These are phyloP conservation scores for Suhomyces xylopsoci DNA, from an alignment of 805 yeast genomes.

Conservation along the genomic window DNA sequence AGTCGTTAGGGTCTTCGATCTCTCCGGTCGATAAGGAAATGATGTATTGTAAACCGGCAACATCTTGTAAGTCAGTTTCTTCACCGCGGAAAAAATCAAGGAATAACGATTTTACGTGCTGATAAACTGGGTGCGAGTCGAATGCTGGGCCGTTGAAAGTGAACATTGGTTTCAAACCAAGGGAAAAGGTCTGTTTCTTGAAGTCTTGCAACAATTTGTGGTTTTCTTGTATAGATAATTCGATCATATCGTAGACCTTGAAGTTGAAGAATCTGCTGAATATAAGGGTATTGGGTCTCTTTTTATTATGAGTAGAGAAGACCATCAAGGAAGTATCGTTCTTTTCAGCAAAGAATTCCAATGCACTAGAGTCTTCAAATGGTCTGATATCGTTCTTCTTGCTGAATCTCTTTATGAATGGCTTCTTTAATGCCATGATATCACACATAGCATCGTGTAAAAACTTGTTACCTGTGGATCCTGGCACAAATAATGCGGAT, in stretches of 20 bases:
- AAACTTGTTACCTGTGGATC: constrained; percentile 71
- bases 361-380: constrained; percentile 79
- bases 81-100: constrained; percentile 90
- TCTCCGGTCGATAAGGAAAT: constrained; percentile 76
- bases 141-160: constrained; percentile 89
- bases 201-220: constrained; percentile 74
- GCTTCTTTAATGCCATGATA: constrained; percentile 85
- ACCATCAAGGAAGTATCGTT: constrained; percentile 87
- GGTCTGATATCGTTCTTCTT: constrained; percentile 90
- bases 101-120: constrained; percentile 83
- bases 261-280: constrained; percentile 88
- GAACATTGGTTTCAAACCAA: constrained; percentile 94
- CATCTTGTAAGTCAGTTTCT: constrained; percentile 77
- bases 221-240: constrained; percentile 67
- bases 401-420: constrained; percentile 79
- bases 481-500: constrained; percentile 88
- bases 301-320: constrained; percentile 75
- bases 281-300: constrained; percentile 87
- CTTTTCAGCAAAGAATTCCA: constrained; percentile 93
- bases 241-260: constrained; percentile 92
- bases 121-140: constrained; percentile 82
- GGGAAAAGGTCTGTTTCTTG: constrained; percentile 70
- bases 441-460: constrained; percentile 89
- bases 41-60: constrained; percentile 90
- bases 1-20: constrained; percentile 70